Percentiles rank a stretch among this genome's conserved stretches.
phyloP scores from a whole-genome alignment of 768 basidiomycete species.

The button mushroom (Agaricus bisporus) region DNA sequence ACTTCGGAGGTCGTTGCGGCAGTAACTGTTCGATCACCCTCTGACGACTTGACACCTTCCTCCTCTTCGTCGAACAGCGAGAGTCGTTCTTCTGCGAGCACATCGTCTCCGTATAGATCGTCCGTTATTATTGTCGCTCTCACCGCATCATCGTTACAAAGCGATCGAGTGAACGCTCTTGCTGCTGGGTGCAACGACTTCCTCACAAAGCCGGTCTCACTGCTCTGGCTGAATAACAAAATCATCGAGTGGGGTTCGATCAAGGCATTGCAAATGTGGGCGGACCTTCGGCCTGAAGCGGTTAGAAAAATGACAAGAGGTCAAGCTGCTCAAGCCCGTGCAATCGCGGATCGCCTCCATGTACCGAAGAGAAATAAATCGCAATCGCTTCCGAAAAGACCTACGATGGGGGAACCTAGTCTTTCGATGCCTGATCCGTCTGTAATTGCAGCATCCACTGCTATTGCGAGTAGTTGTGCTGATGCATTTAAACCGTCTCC shows the following conservation, averaged over 20 bases:
- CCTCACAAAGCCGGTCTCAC: slow-evolving; percentile 92
- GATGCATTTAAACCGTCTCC: background rate
- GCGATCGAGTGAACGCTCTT: slow-evolving; percentile 93
- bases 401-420: slow-evolving; percentile 18
- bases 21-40: slow-evolving; percentile 66
- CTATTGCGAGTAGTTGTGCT: background rate
- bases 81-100: slow-evolving; percentile 27
- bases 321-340: slow-evolving; percentile 34
- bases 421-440: slow-evolving; percentile 19
- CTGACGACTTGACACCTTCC: slow-evolving; percentile 35
- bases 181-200: slow-evolving; percentile 99
- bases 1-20: slow-evolving; percentile 62
- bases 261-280: slow-evolving; percentile 91
- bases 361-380: slow-evolving; percentile 31
- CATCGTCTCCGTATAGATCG: slow-evolving; percentile 71
- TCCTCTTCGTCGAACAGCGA: slow-evolving; percentile 26
- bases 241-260: slow-evolving; percentile 99
- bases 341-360: slow-evolving; percentile 41
- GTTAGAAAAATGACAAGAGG: slow-evolving; percentile 31
- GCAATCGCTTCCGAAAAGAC: slow-evolving; percentile 19
- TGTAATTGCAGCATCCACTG: slow-evolving; percentile 15
- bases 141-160: slow-evolving; percentile 92
- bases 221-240: slow-evolving; percentile 95
- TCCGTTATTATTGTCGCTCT: slow-evolving; percentile 99
- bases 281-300: slow-evolving; percentile 64